Evolutionary conservation across 495 filamentous ascomycete genomes (phyloP), one percentile per base, ranked within the genome.

Genomic region (Baudoinia panamericana): DNA sequence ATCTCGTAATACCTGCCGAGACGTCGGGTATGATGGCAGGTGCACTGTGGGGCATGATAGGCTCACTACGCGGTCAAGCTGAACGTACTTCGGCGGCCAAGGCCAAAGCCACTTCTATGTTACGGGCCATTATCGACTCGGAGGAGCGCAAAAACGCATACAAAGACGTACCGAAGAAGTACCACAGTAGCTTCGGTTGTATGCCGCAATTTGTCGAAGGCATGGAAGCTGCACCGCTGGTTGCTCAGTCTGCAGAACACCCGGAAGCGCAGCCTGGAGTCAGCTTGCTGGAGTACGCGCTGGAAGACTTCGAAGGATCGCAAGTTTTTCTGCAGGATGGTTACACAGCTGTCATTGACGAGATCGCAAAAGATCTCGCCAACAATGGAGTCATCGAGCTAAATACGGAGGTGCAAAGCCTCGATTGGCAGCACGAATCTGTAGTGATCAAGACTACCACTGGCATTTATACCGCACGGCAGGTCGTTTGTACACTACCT

Each of bases 271-370:
- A 37, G 13, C 10, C 40, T 4, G 46, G 35, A 2, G 35, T 50
- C 21, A 32, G 46, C 17, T 25, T 50, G 31, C 35, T 40, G 12
- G 46, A 50, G 40, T 50, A 24, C 20, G 46, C 41, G 12, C 44
- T 44, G 29, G 46, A 50, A 4, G 46, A 50, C 16, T 50, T 50
- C 29, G 46, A 50, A 18, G 46, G 46, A 13, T 40, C 40, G 9
- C 46, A 50, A 16, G 40, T 44, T 3, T 50, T 50, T 36, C 17
- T 50, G 16, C 46, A 27, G 19, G 46, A 50, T 31, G 46, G 46
- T 3, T 50, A 50, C 31, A 29, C 19, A 1, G 46, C 46, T 11
- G 30, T 50, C 4, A 17, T 44, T 17, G 36, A 43, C 21, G 34
- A 50, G 17, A 13, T 50, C 1, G 46, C 40, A 4, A 39, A 36